These are phyloP conservation scores for Luzula sylvatica DNA, from an alignment of 176 grass and related monocot species.

Conservation along the genomic window DNA sequence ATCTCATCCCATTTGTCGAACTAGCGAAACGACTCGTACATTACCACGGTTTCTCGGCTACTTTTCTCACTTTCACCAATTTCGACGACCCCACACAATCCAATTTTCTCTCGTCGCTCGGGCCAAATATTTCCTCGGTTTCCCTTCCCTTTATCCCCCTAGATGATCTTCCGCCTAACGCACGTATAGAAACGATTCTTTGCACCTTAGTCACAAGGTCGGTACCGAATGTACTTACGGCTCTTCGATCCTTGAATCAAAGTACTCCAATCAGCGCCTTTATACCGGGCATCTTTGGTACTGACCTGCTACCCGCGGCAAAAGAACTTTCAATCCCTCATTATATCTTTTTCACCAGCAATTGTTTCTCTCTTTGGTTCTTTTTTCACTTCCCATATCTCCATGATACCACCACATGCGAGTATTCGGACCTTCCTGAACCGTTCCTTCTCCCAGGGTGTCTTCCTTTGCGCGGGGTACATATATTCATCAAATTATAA, in stretches of 20 bases:
- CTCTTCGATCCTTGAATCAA: background rate
- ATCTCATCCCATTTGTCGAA: slow-evolving; percentile 19
- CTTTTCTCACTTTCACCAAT: slow-evolving; percentile 15
- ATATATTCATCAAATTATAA: no score
- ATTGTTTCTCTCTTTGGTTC: background rate
- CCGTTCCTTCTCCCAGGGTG: slow-evolving; percentile 18
- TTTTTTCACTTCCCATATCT: slow-evolving; percentile 4
- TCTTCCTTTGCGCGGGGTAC: slow-evolving; percentile 9
- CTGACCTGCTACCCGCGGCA: slow-evolving; percentile 4
- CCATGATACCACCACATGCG: background rate
- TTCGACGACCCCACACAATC: background rate
- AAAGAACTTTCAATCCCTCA: background rate
- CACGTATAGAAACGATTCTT: slow-evolving; percentile 7
- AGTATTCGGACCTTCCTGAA: background rate
- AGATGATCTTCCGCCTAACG: background rate
- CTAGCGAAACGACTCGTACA: background rate
- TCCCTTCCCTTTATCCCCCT: background rate
- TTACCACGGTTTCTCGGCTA: slow-evolving; percentile 1
- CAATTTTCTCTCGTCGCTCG: background rate
- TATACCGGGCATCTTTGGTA: slow-evolving; percentile 7
- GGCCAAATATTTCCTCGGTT: background rate
- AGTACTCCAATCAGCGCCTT: background rate
- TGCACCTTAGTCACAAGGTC: background rate
- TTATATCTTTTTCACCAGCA: slow-evolving; percentile 20
- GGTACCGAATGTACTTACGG: background rate